Base-by-base conservation (phyloP, 139 green algal genomes). In the Volvox reticuliferus region DNA sequence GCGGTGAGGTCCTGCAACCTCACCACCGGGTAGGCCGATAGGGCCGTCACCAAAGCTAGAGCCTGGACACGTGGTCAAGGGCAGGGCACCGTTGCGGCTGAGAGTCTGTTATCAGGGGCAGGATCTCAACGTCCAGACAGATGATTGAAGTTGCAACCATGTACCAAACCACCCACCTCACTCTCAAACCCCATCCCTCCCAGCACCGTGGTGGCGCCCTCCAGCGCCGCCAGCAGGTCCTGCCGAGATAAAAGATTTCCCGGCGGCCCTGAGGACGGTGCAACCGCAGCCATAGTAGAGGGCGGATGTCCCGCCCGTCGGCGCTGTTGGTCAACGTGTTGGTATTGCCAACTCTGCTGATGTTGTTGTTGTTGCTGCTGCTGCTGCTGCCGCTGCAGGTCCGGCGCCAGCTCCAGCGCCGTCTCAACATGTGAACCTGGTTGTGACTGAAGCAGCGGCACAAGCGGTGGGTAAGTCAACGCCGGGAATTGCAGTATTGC, bases 1-100 rank as follows among this genome's bases (percentile, higher is more conserved):
- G 84, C 36, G 36, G 84, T 81, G 36, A 89, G 22, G 68, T 89
- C 26, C 19, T 44, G 68, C 84, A 89, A n/a, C 18, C 68, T 3
- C 5, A 65, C 18, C 36, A 1, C 18, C 1, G 84, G 84, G 67
- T 89, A 65, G 35, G 6, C 33, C 12, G 82, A 63, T 26, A 88
- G 82, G 12, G 32, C 35, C 1, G 20, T 35, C 33, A 79, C 12
- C 79, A 86, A 30, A 0, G 50, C 26, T 19, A 73, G 50, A n/a
- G 44, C 79, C 79, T 86, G 44, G 44, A 55, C 44, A 55, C 9
- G 44, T 55, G 79, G 0, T 55, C 32, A 26, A 16, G 14, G 37
- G 36, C 17, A 84, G 78, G 76, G 44, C 44, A 55, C 44, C 44
- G 44, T 55, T 55, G 44, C 5, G 44, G 44, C 9, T 14, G 44